Percentiles rank a stretch among this genome's conserved stretches.
Conservation (phyloP, 768 basidiomycete genomes). For the Trametes maxima region DNA sequence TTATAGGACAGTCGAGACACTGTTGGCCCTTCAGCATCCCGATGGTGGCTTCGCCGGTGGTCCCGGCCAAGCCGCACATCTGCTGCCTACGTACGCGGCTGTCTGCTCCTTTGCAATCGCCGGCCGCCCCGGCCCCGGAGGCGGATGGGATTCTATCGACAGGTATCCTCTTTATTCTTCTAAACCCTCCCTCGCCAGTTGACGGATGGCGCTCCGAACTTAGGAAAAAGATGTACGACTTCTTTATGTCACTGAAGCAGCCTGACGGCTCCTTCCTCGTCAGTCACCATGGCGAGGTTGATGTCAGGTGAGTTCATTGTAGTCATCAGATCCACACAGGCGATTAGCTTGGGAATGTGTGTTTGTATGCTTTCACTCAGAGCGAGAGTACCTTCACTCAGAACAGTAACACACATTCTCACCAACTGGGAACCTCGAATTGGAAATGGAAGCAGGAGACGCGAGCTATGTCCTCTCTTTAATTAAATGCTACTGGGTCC, state of each 20-base stretch:
- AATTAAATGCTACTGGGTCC: too few species aligned
- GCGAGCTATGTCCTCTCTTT: too few species aligned
- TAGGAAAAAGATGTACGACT: conserved; percentile 78
- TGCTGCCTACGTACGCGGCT: conserved; percentile 88
- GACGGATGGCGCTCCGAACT: neutral
- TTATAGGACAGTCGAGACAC: conserved; percentile 73
- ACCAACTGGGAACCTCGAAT: too few species aligned
- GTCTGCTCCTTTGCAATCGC: conserved; percentile 84
- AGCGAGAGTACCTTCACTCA: too few species aligned
- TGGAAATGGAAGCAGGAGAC: too few species aligned
- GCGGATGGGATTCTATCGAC: conserved; percentile 88
- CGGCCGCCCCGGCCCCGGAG: conserved; percentile 68
- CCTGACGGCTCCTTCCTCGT: conserved; percentile 94
- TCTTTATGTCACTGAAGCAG: conserved; percentile 91
- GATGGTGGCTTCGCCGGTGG: conserved; percentile 93
- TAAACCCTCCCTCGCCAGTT: neutral
- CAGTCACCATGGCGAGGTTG: conserved; percentile 85
- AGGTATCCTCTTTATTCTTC: conserved; percentile 45
- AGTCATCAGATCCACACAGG: neutral
- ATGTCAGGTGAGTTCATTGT: conserved; percentile 69
- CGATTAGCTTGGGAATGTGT: too few species aligned
- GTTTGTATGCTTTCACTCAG: too few species aligned
- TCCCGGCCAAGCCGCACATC: conserved; percentile 83
- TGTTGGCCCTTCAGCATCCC: conserved; percentile 81
- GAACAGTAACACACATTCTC: too few species aligned